A percentile compares a stretch with the other conserved stretches of the same genome.
phyloP scores from a whole-genome alignment of 2,329 filamentous ascomycete species.

The Neopestalotiopsis clavispora region DNA sequence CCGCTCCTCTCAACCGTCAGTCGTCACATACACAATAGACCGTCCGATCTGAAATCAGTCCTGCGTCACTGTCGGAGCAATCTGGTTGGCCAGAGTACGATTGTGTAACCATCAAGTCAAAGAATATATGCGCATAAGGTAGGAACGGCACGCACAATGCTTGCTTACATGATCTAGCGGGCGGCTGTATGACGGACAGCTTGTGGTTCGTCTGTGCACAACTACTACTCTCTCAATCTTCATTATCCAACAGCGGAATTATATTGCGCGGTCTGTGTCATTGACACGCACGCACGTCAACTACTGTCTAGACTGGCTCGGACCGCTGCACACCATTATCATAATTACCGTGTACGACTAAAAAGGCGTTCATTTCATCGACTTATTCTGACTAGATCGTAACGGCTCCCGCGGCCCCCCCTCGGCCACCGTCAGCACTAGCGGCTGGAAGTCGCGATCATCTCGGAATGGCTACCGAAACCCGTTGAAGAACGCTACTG shows the following conservation, averaged over 20 bases:
- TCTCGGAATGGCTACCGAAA: not conserved
- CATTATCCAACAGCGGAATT: not conserved
- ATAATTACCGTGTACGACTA: not conserved
- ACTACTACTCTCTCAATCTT: not conserved
- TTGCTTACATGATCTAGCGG: not conserved
- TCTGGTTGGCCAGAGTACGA: not conserved
- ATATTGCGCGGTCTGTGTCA: not conserved
- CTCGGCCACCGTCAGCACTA: not conserved
- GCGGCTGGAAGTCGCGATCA: not conserved
- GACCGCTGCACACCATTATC: not conserved
- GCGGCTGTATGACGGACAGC: not conserved
- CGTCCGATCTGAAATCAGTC: not conserved
- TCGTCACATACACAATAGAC: not conserved
- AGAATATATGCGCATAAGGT: not conserved
- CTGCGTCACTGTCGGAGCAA: not conserved
- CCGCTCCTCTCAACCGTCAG: not conserved
- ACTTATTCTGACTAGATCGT: not conserved
- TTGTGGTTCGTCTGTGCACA: too few species aligned
- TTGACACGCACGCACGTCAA: not conserved
- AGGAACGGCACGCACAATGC: not conserved
- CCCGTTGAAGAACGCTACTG: not conserved
- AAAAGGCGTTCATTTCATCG: not conserved
- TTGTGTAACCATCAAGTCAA: not conserved
- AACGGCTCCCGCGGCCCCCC: not conserved
- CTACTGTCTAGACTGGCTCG: not conserved